Base-by-base conservation (phyloP, 305 asterid species). In the Fraxinus floribunda region DNA sequence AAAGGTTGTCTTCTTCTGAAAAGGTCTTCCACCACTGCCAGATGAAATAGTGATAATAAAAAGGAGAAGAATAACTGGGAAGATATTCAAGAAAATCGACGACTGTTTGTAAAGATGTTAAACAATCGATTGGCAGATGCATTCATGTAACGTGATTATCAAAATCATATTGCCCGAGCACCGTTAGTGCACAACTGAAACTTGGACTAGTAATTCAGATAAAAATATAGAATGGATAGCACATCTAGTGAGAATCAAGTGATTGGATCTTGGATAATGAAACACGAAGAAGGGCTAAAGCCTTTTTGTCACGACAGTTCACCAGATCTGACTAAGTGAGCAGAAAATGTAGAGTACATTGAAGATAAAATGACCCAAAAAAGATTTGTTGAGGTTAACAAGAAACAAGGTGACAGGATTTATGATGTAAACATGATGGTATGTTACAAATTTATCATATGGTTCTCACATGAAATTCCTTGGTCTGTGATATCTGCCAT, bases 11-110 rank as follows among this genome's bases (percentile, higher is more conserved):
- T 88, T 86, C 98, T 89, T 90, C 93, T 92, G 68, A 92, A 94
- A 86, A 97, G 94, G 88, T 97, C 98, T 89, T 97, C 99, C 88
- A 97, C 99, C 99, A 94, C 98, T 97, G 93, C 84, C 83, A 70
- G 81, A 76, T 46, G 20, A 13, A 68, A 78, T 39, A 81, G 64
- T 46, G 38, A 62, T 18, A 46, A 80, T 80, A 26, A 80, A 83
- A 73, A 73, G 55, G 36, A 35, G 66, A 80, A 82, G 80, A 36
- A 36, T 24, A 11, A 15, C 82, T 13, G 73, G 18, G 44, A 75
- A 46, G 46, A 8, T 22, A 66, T 70, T 70, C 20, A 35, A 57
- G 55, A 4, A 70, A 57, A 38, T 35, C 76, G 74, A 60, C 77
- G 39, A 78, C 35, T 36, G 52, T 15, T 11, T 11, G 68, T 9